Percentiles rank a stretch among this genome's conserved stretches.
Conservation (phyloP, 2,329 filamentous ascomycete genomes). For the Hawksworthiomyces lignivorus region DNA sequence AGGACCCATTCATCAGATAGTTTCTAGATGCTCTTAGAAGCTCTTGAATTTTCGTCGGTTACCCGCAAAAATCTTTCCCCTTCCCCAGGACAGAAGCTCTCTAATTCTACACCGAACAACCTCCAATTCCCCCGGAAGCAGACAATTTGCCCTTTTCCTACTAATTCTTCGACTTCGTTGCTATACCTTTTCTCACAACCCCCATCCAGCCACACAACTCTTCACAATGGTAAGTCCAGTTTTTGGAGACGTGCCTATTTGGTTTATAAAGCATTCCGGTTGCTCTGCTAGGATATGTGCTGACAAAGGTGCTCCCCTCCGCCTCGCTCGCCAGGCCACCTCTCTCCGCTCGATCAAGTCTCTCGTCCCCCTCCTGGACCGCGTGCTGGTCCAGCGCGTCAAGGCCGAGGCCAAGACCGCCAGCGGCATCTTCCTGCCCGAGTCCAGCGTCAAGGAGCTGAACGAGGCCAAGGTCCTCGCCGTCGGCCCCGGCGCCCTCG, state of each 20-base stretch:
- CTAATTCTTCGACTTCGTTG: slow-evolving; percentile 2
- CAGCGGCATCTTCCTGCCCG: slow-evolving; percentile 93
- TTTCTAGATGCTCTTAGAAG: slow-evolving; percentile 29
- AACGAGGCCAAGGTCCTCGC: slow-evolving; percentile 96
- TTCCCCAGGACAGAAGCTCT: slow-evolving; percentile 8
- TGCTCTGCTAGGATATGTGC: too few species aligned
- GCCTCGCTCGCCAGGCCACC: slow-evolving; percentile 33
- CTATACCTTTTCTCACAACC: slow-evolving; percentile 2
- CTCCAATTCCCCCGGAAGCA: too few species aligned
- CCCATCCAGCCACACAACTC: background rate
- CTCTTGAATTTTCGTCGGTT: slow-evolving; percentile 18
- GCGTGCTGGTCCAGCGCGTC: slow-evolving; percentile 93
- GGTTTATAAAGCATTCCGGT: too few species aligned
- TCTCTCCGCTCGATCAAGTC: slow-evolving; percentile 91
- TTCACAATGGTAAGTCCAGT: slow-evolving; percentile 22
- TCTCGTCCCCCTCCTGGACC: slow-evolving; percentile 93
- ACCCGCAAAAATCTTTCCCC: slow-evolving; percentile 12
- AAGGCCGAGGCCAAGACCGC: slow-evolving; percentile 97
- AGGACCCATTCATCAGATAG: slow-evolving; percentile 5
- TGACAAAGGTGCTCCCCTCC: too few species aligned
- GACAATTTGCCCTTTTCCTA: too few species aligned
- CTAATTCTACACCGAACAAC: too few species aligned
- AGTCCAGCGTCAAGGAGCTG: slow-evolving; percentile 94
- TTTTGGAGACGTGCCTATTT: too few species aligned
- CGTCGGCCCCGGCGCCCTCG: slow-evolving; percentile 80